Conservation (phyloP, 805 yeast species). For the Candida ortonii region DNA sequence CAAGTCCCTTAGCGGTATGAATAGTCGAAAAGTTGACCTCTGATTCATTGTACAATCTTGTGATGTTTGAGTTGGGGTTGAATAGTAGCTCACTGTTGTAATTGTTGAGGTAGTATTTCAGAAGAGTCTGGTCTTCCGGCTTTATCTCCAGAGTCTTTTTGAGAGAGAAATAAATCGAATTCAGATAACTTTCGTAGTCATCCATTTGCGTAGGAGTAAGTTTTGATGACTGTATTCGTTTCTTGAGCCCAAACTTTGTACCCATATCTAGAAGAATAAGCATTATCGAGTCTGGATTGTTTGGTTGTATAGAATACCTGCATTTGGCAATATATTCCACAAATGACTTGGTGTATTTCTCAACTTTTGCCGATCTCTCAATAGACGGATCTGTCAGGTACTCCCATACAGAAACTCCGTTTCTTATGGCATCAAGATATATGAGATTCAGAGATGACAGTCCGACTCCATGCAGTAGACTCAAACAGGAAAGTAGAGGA, state of each 20-base stretch:
- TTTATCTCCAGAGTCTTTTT: conserved; percentile 15
- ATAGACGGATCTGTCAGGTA: conserved; percentile 16
- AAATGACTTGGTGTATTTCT: conserved; percentile 11
- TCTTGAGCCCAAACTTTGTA: conserved; percentile 34
- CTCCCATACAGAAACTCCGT: conserved; percentile 23
- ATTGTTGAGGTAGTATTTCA: conserved; percentile 40
- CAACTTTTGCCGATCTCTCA: conserved; percentile 10
- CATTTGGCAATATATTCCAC: conserved; percentile 18
- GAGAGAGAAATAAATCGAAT: conserved; percentile 37
- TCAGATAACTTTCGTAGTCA: conserved; percentile 32
- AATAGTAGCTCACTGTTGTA: conserved; percentile 35
- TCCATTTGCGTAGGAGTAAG: conserved; percentile 18
- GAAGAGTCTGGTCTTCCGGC: conserved; percentile 30
- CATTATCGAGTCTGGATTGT: conserved; percentile 39
- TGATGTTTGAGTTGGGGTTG: conserved; percentile 18
- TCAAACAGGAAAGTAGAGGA: conserved; percentile 26
- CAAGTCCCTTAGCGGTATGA: conserved; percentile 73
- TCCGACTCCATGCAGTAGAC: conserved; percentile 24
- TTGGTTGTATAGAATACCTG: conserved; percentile 24
- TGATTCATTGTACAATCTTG: conserved; percentile 27
- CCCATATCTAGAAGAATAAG: conserved; percentile 34
- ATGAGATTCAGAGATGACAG: conserved; percentile 18
- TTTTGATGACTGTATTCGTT: conserved; percentile 23
- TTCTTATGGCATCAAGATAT: conserved; percentile 16
- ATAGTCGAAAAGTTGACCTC: conserved; percentile 61